Base-by-base conservation (phyloP, 139 green algal genomes). In the Edaphochlamys debaryana region DNA sequence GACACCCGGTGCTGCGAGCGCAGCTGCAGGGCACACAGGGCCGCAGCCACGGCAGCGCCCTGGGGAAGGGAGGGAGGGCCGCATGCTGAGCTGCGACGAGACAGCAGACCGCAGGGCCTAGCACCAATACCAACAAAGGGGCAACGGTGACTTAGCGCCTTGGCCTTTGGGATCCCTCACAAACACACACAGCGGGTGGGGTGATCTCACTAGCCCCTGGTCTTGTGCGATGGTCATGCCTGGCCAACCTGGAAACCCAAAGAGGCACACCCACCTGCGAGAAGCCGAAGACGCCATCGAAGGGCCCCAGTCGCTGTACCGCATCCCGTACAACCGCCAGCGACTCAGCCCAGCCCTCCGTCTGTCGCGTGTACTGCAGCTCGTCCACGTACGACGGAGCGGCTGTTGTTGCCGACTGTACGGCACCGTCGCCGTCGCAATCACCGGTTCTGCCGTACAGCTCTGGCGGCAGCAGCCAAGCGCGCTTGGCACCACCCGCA, bases 211-310 rank as follows among this genome's bases (percentile, higher is more conserved):
- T 22, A 58, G 50, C 20, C 9, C 5, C 4, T 2, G 50, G 20
- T 4, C 20, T 4, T 19, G 20, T 58, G 50, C 25, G 50, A 22
- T 54, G 48, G 48, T 15, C 48, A 15, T 54, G 11, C 48, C 48
- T 54, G 48, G 11, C 48, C 48, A 54, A n/a, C n/a, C n/a, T n/a
- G n/a, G n/a, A n/a, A n/a, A n/a, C n/a, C n/a, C n/a, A n/a, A n/a
- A n/a, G n/a, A 62, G 42, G 0, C 1, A 27, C 32, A 17, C 79
- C 30, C 41, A 89, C 94, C 85, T 98, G 95, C 6, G 92, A 96
- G 67, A 98, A 98, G 2, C 95, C 95, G 45, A 98, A 74, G 9
- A 98, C 82, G 22, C 95, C 95, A 64, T 98, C 94, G 74, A 96
- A 95, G 0, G 92, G 93, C 0, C 92, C 91, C 17, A 83, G 52